Evolutionary conservation across 2,329 filamentous ascomycete species (phyloP).

Genomic region (Diaporthe nobilis): DNA sequence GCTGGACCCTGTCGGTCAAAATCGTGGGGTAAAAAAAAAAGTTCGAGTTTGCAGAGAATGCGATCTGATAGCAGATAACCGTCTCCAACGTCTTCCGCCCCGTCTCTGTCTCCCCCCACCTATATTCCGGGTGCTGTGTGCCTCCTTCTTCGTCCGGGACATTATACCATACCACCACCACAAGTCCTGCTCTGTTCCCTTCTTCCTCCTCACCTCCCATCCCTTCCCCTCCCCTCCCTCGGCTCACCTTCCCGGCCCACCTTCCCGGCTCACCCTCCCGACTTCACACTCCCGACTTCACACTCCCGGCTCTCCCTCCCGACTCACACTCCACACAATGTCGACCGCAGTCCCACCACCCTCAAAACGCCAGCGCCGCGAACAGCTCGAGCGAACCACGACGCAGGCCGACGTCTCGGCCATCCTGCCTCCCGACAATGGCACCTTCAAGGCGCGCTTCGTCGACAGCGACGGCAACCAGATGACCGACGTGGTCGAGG

Average conservation of each 20-base stretch:
- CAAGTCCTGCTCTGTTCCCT: no score
- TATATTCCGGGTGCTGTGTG: background rate
- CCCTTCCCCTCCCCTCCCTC: background rate
- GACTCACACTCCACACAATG: constrained; percentile 41
- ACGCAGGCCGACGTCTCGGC: constrained; percentile 82
- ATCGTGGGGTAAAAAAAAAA: constrained; percentile 33
- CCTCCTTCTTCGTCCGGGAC: background rate
- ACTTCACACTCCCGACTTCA: no score
- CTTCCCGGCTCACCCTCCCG: no score
- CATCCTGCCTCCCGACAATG: constrained; percentile 77
- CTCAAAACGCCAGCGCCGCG: constrained; percentile 84
- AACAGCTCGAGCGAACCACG: constrained; percentile 78
- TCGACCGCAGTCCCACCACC: constrained; percentile 53
- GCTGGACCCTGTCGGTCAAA: background rate
- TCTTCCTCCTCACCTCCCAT: background rate
- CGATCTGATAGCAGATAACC: background rate
- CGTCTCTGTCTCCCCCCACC: background rate
- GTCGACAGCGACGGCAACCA: constrained; percentile 83
- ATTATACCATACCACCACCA: background rate
- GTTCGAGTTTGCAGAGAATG: constrained; percentile 21
- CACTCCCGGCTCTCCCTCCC: background rate
- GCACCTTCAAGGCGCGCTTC: constrained; percentile 89
- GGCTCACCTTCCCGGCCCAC: no score
- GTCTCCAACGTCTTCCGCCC: background rate
- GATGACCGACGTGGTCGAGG: constrained; percentile 77